Evolutionary conservation across 2,329 filamentous ascomycete species (phyloP), one percentile per base, ranked within the genome.

Genomic region (Hawksworthiomyces lignivorus): DNA sequence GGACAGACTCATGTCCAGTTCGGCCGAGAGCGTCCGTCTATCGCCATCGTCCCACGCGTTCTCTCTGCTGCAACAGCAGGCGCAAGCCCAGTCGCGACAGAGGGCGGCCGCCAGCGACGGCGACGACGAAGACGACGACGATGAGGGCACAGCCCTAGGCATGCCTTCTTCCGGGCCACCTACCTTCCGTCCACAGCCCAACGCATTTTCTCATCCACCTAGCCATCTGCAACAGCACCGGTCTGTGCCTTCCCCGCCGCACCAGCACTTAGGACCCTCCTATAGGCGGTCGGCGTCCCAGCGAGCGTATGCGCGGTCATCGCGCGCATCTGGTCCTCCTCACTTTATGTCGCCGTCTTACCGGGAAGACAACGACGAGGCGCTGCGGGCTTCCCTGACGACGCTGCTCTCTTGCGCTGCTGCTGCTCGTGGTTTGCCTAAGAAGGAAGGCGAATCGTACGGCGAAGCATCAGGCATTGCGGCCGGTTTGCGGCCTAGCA

Each of bases 391-490:
- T 17, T 95, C 87, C 36, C 72, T 98, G n/a, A 95, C 88, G 1
- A 97, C 92, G 0, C 73, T 98, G 11, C 76, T 98, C 11, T 96
- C 90, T n/a, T 94, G 87, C 55, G 90, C 88, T 0, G 88, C 89
- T 4, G 92, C 90, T 1, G 92, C 90, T 2, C 77, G 92, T 32
- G 84, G 84, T 4, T 69, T 92, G 14, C 79, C 83, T 1, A 95
- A 92, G 56, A 65, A 69, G 14, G 68, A 69, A 36, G 67, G 72
- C 37, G 55, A 57, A 28, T 52, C 56, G 35, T 29, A 52, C 30
- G 56, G 57, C 11, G 66, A 68, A 41, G 54, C 58, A 11, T 51
- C 57, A 38, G 43, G 52, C 36, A 51, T 56, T 9, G 61, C 61
- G 35, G 51, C 61, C 19, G 64, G 65, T 19, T 57, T 72, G 31